phyloP scores from a whole-genome alignment of 2,329 filamentous ascomycete genomes.

The Aspergillus sojae region DNA sequence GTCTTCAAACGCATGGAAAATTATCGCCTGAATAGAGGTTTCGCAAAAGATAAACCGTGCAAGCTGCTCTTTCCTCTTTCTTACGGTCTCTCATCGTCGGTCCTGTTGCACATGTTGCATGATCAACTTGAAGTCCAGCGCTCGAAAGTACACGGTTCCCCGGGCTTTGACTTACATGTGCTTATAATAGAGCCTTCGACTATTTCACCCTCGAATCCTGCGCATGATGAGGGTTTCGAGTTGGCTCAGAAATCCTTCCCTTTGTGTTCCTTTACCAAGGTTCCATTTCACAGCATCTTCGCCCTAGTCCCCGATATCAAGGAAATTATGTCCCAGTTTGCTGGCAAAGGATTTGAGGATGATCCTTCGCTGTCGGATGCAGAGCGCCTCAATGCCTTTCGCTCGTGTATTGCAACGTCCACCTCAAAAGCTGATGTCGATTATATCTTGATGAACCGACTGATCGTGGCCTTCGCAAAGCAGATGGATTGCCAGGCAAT shows the following conservation, averaged over 20 bases:
- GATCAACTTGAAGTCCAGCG: slow-evolving; percentile 68
- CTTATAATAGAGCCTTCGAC: slow-evolving; percentile 47
- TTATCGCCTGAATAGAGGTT: slow-evolving; percentile 54
- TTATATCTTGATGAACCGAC: slow-evolving; percentile 68
- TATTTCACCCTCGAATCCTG: slow-evolving; percentile 23
- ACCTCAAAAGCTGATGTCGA: slow-evolving; percentile 76
- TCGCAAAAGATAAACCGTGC: slow-evolving; percentile 45
- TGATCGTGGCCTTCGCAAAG: slow-evolving; percentile 69
- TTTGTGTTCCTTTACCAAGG: slow-evolving; percentile 62
- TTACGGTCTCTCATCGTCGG: slow-evolving; percentile 77
- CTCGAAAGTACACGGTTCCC: slow-evolving; percentile 61
- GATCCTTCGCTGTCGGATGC: slow-evolving; percentile 36
- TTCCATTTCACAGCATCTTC: slow-evolving; percentile 68
- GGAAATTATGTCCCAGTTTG: slow-evolving; percentile 36
- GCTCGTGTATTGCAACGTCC: slow-evolving; percentile 67
- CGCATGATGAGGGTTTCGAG: slow-evolving; percentile 40
- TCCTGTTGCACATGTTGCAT: slow-evolving; percentile 75
- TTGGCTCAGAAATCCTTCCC: slow-evolving; percentile 64
- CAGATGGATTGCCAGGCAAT: slow-evolving; percentile 67
- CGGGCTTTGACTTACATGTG: slow-evolving; percentile 65
- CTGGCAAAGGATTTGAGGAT: slow-evolving; percentile 28
- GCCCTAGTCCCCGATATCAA: slow-evolving; percentile 40
- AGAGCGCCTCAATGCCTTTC: slow-evolving; percentile 56
- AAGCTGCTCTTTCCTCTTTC: slow-evolving; percentile 78
- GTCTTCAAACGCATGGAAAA: slow-evolving; percentile 74